Percentiles rank a stretch among this genome's conserved stretches.
phyloP scores from a whole-genome alignment of 176 grass and related monocot genomes.

The Bolboschoenus planiculmis region DNA sequence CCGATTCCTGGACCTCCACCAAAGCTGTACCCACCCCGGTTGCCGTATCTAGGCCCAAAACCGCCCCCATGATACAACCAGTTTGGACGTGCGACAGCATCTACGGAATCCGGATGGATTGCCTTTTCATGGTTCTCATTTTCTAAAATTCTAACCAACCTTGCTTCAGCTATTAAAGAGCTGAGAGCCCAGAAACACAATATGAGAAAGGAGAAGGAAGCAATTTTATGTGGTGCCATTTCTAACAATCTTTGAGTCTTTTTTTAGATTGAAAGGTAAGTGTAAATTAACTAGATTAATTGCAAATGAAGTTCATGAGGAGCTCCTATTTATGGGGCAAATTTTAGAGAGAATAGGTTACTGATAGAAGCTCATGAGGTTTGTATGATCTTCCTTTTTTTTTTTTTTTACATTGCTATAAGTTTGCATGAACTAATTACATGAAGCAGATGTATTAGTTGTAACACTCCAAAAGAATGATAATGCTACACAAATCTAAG shows the following conservation, averaged over 20 bases:
- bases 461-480: slow-evolving; percentile 16
- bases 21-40: slow-evolving; percentile 8
- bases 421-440: not conserved
- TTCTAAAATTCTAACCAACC: not conserved
- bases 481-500: not conserved
- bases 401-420: not conserved
- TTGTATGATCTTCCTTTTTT: not conserved
- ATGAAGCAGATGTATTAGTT: slow-evolving; percentile 6
- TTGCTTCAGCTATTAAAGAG: slow-evolving; percentile 7
- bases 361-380: not conserved
- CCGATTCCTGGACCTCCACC: slow-evolving; percentile 3
- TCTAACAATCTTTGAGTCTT: not conserved
- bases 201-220: not conserved
- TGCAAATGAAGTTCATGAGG: not conserved
- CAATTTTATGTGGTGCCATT: slow-evolving; percentile 13
- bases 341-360: not conserved
- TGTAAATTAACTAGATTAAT: not conserved
- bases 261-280: not conserved
- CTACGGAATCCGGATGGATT: not conserved
- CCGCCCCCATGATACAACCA: slow-evolving; percentile 9
- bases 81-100: not conserved
- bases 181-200: not conserved
- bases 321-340: slow-evolving; percentile 7
- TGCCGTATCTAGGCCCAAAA: slow-evolving; percentile 12
- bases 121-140: not conserved